Percentiles rank a stretch among this genome's conserved stretches.
Conservation (phyloP, 2,329 filamentous ascomycete genomes). For the Stylonectria norvegica region DNA sequence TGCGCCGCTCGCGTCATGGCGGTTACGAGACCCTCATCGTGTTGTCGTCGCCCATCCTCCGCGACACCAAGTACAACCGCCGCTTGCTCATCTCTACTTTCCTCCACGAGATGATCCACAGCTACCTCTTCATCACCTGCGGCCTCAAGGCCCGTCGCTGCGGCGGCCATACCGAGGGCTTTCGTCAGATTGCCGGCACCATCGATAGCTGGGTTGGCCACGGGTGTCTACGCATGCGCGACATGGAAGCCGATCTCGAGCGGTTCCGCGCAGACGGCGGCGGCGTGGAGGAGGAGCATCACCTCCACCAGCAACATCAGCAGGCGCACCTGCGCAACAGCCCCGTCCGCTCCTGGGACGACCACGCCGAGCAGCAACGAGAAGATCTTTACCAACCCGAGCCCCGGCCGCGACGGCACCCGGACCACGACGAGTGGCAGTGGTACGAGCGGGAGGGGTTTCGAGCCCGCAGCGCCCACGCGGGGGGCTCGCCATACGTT, state of each 20-base stretch:
- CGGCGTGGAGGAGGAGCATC: conserved; percentile 14
- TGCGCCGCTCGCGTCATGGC: conserved; percentile 44
- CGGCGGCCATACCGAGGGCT: conserved; percentile 60
- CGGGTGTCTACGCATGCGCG: conserved; percentile 51
- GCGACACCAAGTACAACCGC: conserved; percentile 53
- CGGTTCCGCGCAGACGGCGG: conserved; percentile 41
- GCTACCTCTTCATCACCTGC: conserved; percentile 61
- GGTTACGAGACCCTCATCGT: conserved; percentile 63
- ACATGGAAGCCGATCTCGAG: conserved; percentile 61
- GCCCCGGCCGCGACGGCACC: conserved; percentile 14
- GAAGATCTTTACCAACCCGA: conserved; percentile 15
- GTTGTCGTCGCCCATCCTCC: conserved; percentile 57
- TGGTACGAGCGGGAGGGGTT: conserved; percentile 36
- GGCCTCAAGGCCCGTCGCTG: conserved; percentile 53
- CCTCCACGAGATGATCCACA: conserved; percentile 64
- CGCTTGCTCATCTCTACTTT: conserved; percentile 62
- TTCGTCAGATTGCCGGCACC: conserved; percentile 54
- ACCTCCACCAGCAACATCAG: too few relatives aligned
- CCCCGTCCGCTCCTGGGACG: conserved; percentile 19
- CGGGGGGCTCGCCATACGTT: conserved; percentile 31
- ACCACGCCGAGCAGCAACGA: conserved; percentile 8
- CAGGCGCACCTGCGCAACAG: conserved; percentile 8
- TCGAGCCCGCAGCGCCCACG: conserved; percentile 22
- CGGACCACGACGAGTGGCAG: conserved; percentile 30
- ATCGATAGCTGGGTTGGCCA: conserved; percentile 60